phyloP scores from a whole-genome alignment of 2,329 filamentous ascomycete species.

The Fusarium fujikuroi region DNA sequence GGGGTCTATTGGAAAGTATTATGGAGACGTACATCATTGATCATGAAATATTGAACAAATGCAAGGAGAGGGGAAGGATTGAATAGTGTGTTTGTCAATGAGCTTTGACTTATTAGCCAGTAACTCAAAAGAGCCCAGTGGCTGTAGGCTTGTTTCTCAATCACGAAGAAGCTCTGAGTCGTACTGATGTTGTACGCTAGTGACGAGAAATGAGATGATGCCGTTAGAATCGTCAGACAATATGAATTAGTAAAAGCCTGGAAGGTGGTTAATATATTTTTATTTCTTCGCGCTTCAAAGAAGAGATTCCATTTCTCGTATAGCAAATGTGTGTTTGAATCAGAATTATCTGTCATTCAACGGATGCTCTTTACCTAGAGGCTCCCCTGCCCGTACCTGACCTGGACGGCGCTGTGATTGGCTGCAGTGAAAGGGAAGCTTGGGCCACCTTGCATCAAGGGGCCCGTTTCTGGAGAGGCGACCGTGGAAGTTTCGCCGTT shows the following conservation, averaged over 20 bases:
- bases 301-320: neutral
- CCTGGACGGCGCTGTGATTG: constrained; percentile 34
- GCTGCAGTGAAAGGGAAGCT: constrained; percentile 33
- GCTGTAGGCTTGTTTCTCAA: neutral
- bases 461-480: constrained; percentile 43
- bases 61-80: neutral
- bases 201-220: neutral
- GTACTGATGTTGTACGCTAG: neutral
- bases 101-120: neutral
- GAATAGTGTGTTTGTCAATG: neutral
- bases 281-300: neutral
- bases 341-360: neutral
- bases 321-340: neutral
- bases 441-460: constrained; percentile 40
- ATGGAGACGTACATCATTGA: neutral
- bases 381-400: neutral
- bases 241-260: neutral
- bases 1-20: neutral
- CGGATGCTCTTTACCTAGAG: neutral
- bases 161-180: neutral
- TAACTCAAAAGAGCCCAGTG: neutral
- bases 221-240: neutral
- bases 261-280: neutral
- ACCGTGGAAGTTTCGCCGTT: constrained; percentile 47
- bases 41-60: neutral